phyloP scores from a whole-genome alignment of 139 green algal genomes.

The Picochlorum sp. region DNA sequence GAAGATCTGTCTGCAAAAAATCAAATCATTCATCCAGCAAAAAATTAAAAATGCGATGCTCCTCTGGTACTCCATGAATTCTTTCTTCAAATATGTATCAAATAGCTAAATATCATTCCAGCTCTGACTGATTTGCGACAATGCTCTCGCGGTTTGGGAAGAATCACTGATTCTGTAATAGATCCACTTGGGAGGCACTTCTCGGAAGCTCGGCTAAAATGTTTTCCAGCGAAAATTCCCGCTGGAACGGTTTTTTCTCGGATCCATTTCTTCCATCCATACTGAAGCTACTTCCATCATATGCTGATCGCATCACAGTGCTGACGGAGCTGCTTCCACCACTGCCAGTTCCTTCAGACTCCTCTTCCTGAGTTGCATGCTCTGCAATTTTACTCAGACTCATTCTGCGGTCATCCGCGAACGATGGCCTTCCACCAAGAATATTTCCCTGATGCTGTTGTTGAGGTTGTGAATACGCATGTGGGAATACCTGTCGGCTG shows the following conservation, averaged over 20 bases:
- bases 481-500: no score
- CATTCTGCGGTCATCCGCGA: neutral
- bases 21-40: no score
- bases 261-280: neutral
- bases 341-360: constrained; percentile 5
- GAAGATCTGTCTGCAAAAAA: no score
- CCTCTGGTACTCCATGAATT: no score
- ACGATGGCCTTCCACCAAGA: neutral
- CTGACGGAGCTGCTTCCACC: constrained; percentile 6
- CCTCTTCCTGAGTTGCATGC: neutral
- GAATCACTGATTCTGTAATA: constrained; percentile 5
- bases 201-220: constrained; percentile 28
- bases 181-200: constrained; percentile 26
- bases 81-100: no score
- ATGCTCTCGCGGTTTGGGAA: no score
- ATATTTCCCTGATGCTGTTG: neutral
- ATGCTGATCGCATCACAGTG: neutral
- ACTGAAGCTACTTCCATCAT: neutral
- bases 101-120: no score
- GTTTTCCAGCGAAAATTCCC: constrained; percentile 9
- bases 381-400: constrained; percentile 1
- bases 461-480: neutral
- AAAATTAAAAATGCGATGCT: no score
- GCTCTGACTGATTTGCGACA: no score
- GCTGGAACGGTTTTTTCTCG: neutral